Base-by-base conservation (phyloP, 352 stramenopile species). In the Albugo candida region DNA sequence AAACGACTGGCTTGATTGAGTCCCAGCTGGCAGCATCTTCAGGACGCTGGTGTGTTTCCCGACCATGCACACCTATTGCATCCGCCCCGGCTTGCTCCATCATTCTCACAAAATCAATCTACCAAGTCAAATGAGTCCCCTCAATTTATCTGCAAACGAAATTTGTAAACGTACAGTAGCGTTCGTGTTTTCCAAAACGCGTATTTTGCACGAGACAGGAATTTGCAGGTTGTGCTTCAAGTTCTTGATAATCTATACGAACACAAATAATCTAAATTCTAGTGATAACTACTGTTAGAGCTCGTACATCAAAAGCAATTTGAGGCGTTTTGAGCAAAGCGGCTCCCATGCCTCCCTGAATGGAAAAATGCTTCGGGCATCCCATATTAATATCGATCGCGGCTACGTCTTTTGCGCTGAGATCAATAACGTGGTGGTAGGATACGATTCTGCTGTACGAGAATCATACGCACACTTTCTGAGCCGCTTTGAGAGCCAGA, bases 341-440 rank as follows among this genome's bases (percentile, higher is more conserved):
- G 13, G 79, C 78, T 21, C 87, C 87, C 87, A 96, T 96, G 24
- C 82, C 81, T 43, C 84, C 87, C 47, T 93, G 76, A 20, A 93
- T 53, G 13, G 82, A 95, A 47, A 96, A 96, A 52, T 92, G 75
- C 63, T 95, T 96, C 10, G 87, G 87, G 49, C 87, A 96, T 47
- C 87, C 87, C 87, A 96, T 96, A 58, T 96, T 96, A 54, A 96
- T 74, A 55, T 96, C 84, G 24, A 96, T 65, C n/a, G 79, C 70
- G 6, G 73, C 75, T 11, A 96, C 83, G 53, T 96, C 85, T 2
- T 78, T 57, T 17, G 74, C 65, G 5, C 74, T 86, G 41, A 17
- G 49, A 8, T 20, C 36, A 1, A 14, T 44, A 11, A 13, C 13
- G 5, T 49, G 11, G 5, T 19, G 52, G 6, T 5, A 31, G 3